Conservation (phyloP, 768 basidiomycete species). For the Boletus vinaceobasis region DNA sequence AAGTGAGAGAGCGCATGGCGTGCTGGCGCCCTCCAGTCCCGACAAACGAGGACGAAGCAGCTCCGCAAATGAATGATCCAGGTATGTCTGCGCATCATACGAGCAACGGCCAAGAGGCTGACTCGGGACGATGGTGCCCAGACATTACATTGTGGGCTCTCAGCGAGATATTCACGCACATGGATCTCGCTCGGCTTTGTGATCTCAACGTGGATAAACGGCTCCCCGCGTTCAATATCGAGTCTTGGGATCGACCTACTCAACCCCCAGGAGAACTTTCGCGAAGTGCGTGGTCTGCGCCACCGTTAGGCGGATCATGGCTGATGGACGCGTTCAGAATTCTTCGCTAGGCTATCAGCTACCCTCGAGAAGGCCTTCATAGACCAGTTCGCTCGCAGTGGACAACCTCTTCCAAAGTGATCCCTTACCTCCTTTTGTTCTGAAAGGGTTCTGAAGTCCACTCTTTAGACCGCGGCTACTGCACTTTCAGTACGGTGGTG, state of each 20-base stretch:
- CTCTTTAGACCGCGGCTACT: conserved; percentile 41
- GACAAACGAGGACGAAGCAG: conserved; percentile 13
- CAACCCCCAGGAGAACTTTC: conserved; percentile 43
- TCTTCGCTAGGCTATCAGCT: conserved; percentile 42
- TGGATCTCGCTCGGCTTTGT: conserved; percentile 62
- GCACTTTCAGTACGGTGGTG: conserved; percentile 53
- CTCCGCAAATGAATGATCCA: conserved; percentile 31
- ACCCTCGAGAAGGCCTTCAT: conserved; percentile 45
- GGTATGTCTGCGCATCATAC: conserved; percentile 32
- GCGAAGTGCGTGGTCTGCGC: conserved; percentile 29
- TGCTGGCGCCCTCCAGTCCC: conserved; percentile 33
- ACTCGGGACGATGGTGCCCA: conserved; percentile 19
- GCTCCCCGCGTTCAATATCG: conserved; percentile 45
- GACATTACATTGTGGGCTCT: conserved; percentile 53
- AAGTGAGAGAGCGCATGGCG: conserved; percentile 50
- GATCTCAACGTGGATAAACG: conserved; percentile 53
- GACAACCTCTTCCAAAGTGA: conserved; percentile 33
- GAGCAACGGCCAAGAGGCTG: not conserved
- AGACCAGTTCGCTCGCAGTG: conserved; percentile 35
- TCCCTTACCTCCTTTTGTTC: not conserved
- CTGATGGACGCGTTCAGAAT: conserved; percentile 36
- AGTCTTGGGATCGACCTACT: conserved; percentile 35
- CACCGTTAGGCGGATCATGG: conserved; percentile 2
- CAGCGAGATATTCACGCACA: conserved; percentile 63
- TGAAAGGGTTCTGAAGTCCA: conserved; percentile 1